Base-by-base conservation (phyloP, 2,329 filamentous ascomycete species). In the Monilinia laxa region DNA sequence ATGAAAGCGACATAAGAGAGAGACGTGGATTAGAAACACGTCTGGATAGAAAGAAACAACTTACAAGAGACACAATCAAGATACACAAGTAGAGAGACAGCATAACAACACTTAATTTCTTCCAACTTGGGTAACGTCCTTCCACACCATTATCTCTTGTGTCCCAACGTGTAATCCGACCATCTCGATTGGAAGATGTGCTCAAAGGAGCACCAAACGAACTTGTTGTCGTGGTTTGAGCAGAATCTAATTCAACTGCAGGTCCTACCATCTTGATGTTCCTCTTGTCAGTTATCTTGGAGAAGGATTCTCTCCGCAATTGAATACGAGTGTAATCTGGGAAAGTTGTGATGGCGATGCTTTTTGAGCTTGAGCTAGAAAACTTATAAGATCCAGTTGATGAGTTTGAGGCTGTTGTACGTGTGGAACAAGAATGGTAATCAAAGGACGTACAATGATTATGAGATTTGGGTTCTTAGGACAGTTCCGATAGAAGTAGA, bases 11-110 rank as follows among this genome's bases (percentile, higher is more conserved):
- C n/a, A n/a, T n/a, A n/a, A n/a, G n/a, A n/a, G n/a, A n/a, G n/a
- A n/a, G n/a, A n/a, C n/a, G n/a, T n/a, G n/a, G n/a, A n/a, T n/a
- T n/a, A n/a, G n/a, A n/a, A n/a, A n/a, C n/a, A n/a, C n/a, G n/a
- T n/a, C n/a, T n/a, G n/a, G n/a, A n/a, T n/a, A n/a, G n/a, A n/a
- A n/a, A n/a, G n/a, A 25, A 11, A 38, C 4, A 9, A 53, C 59
- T 53, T 53, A 62, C 59, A 20, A 62, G 59, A 52, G 59, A 23
- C 9, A 53, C 59, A 62, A 53, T 25, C n/a, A 62, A 6, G 31
- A 52, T 42, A 1, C 28, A 42, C 16, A 62, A 38, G 38, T n/a
- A 62, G 3, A 62, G 59, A 10, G 59, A 53, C 3, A 62, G 9
- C 47, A 62, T 53, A 3, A 40, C 25, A 3, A 53, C 2, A 53